phyloP scores from a whole-genome alignment of 108 stramenopile genomes.

The Pelagomonas calceolata region DNA sequence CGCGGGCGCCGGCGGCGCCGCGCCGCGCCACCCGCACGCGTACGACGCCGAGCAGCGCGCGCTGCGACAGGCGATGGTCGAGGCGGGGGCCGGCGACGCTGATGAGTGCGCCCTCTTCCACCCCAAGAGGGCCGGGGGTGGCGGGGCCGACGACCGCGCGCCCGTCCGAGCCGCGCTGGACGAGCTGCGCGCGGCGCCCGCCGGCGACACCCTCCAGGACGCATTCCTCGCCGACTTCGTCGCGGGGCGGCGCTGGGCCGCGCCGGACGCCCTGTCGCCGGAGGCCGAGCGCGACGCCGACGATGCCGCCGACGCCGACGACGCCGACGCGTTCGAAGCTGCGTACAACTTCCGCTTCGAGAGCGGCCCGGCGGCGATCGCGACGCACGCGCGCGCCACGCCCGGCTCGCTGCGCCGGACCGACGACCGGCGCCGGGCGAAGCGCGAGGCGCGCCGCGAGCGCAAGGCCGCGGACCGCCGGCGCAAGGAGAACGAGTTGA shows the following conservation, averaged over 20 bases:
- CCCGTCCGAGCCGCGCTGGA: conserved; percentile 51
- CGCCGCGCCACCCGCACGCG: conserved; percentile 54
- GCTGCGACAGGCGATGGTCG: conserved; percentile 42
- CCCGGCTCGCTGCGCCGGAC: conserved; percentile 62
- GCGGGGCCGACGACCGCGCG: conserved; percentile 47
- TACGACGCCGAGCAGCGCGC: conserved; percentile 83
- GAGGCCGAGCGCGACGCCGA: conserved; percentile 21
- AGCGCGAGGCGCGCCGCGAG: conserved; percentile 71
- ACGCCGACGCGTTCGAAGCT: conserved; percentile 91
- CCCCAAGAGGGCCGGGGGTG: conserved; percentile 30
- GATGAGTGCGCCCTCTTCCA: conserved; percentile 23
- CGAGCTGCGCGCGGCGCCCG: conserved; percentile 28
- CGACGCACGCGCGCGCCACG: conserved; percentile 26
- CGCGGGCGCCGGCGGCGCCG: conserved; percentile 6
- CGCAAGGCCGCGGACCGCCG: conserved; percentile 84
- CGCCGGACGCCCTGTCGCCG: conserved; percentile 9
- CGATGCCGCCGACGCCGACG: conserved; percentile 68
- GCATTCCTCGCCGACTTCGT: conserved; percentile 65
- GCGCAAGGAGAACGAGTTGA: conserved; percentile 81
- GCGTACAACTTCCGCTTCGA: conserved; percentile 99
- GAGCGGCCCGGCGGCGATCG: conserved; percentile 44
- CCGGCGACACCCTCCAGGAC: conserved; percentile 40
- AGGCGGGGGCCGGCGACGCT: conserved; percentile 18
- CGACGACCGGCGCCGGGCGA: conserved; percentile 76
- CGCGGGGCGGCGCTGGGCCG: conserved; percentile 66